Base-by-base conservation (phyloP, 495 filamentous ascomycete species). In the Jackrogersella multiformis region DNA sequence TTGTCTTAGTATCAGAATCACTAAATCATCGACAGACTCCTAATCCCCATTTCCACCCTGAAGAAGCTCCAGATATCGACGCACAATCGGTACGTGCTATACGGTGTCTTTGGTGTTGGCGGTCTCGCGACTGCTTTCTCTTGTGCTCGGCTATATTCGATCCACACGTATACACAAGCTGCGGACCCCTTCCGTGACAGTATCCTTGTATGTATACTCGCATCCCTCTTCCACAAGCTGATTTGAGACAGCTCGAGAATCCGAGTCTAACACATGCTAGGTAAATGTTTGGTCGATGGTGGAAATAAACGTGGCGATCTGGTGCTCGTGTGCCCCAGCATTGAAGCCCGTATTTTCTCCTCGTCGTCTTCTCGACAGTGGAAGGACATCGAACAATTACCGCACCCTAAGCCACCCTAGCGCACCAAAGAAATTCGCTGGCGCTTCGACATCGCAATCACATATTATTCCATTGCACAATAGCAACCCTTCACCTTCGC, bases 101-200 rank as follows among this genome's bases (percentile, higher is more conserved):
- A 81, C 30, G 52, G 74, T 44, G 73, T 88, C 34, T 85, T 86
- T 44, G 74, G 82, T 13, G 66, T 84, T 6, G 85, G 85, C 18
- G 73, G 70, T 0, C 81, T 85, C 28, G 76, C 77, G 45, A 70
- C 72, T 38, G 74, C 78, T 16, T 76, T 76, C 42, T 75, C 79
- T 32, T 79, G 81, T 24, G 76, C 82, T 16, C 80, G 82, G 4
- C 68, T 84, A 5, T 78, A 85, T 48, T 73, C 77, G 5, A 78
- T 81, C 28, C 64, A 71, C 54, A 64, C 81, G 5, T 77, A 76
- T 52, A 78, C 76, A 5, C 21, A 49, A 13, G 71, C 71, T 12
- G 18, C 66, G 3, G 79, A 82, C 54, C 69, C 79, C 1, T 74
- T 79, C 15, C 78, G 74, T 55, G 70, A 73, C n/a, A 75, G 76